A percentile compares a stretch with the other conserved stretches of the same genome.
Evolutionary conservation across 108 stramenopile species (phyloP).

Genomic region (Cyclotella kingstonii): DNA sequence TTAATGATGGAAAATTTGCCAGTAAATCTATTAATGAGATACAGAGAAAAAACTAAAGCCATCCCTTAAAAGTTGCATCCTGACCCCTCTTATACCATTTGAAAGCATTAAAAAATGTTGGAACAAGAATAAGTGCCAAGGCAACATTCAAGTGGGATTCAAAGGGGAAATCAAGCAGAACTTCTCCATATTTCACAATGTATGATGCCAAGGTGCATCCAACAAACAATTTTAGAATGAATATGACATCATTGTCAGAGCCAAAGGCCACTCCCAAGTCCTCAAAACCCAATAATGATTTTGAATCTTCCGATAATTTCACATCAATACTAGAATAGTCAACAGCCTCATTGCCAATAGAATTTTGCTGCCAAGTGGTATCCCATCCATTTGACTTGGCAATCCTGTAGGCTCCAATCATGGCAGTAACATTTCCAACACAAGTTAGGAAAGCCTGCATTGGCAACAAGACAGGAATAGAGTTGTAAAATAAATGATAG

Average conservation of each 20-base stretch:
- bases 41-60: conserved; percentile 52
- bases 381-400: conserved; percentile 76
- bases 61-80: conserved; percentile 83
- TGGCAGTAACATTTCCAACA: conserved; percentile 79
- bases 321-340: background rate
- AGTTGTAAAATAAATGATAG: conserved; percentile 93
- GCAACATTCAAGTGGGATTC: conserved; percentile 57
- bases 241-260: conserved; percentile 69
- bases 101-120: conserved; percentile 74
- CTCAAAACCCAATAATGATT: conserved; percentile 72
- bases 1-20: background rate
- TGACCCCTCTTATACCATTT: conserved; percentile 80
- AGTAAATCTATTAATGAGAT: background rate
- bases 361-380: conserved; percentile 26
- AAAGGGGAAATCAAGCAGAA: conserved; percentile 71
- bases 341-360: background rate
- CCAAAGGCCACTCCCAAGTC: conserved; percentile 72
- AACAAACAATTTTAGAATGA: conserved; percentile 74
- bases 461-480: conserved; percentile 77
- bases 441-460: conserved; percentile 83
- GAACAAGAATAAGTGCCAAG: conserved; percentile 62
- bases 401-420: conserved; percentile 70
- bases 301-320: conserved; percentile 32
- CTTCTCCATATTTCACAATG: conserved; percentile 78
- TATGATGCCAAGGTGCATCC: conserved; percentile 78